Evolutionary conservation across 139 green algal genomes (phyloP), one percentile per base, ranked within the genome.

Genomic region (Dunaliella sp.): DNA sequence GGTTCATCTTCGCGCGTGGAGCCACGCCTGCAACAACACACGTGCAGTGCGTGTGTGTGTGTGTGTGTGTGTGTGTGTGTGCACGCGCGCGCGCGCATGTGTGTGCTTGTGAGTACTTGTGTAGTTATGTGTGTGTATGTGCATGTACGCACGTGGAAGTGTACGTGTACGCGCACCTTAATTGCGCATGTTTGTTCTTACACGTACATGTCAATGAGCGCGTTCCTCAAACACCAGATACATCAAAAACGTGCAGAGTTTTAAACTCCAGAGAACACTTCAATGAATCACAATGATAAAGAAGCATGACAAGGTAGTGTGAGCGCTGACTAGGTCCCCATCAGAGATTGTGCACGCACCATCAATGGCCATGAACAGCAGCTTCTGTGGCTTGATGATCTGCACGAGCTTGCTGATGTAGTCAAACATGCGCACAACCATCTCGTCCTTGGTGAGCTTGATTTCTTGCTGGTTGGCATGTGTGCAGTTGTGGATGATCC

Each of bases 311-410:
- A n/a, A n/a, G n/a, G n/a, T n/a, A n/a, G n/a, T n/a, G n/a, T n/a
- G n/a, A n/a, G n/a, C n/a, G n/a, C n/a, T n/a, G n/a, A n/a, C n/a
- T n/a, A n/a, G n/a, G n/a, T n/a, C n/a, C n/a, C n/a, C 22, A 75
- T n/a, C 58, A n/a, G 21, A 24, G 58, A 21, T 24, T 75, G 58
- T 75, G 58, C 22, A 48, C 83, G 1, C 86, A 96, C 95, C 96
- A 82, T 99, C 97, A 59, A 99, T 98, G 21, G 96, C 96, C 93
- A 98, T 97, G 89, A 97, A 98, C 26, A 99, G 86, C 58, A 99
- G 89, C 85, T 95, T 94, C 36, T 94, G 87, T 0, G 97, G 97
- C 86, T 96, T 94, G 31, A 97, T 93, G 83, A 98, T 95, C 79
- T 95, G 92, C 26, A 99, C 92, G 12, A 99, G 88, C 86, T 95